Base-by-base conservation (phyloP, 2,329 filamentous ascomycete genomes). In the Curvularia hawaiiensis region DNA sequence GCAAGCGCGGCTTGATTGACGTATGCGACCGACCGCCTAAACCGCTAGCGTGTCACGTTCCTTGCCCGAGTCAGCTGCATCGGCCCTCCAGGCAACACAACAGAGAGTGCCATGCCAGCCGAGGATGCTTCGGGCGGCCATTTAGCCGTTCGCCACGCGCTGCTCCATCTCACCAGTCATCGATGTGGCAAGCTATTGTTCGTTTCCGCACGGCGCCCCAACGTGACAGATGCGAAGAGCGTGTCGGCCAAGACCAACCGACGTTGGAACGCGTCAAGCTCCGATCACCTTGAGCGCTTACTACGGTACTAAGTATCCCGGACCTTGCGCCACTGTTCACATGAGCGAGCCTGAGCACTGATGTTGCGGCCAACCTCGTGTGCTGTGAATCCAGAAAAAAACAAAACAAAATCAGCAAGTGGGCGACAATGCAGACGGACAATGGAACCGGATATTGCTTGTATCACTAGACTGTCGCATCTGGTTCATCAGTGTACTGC, bases 401-500 rank as follows among this genome's bases (percentile, higher is more conserved):
- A n/a, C n/a, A n/a, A n/a, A 38, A 35, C 12, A 35, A 38, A 38
- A 7, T 6, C 16, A 38, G 16, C 16, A 38, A 38, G 35, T 18
- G 3, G 7, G 35, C 16, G 18, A 18, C 16, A 38, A 18, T 18
- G 14, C 35, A 33, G 24, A 20, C 33, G 28, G 24, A 20, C 28
- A 20, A 31, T 12, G 18, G 31, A n/a, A 44, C 5, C 44, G 43
- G 4, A 20, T 11, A 31, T 12, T 12, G 22, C 16, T 40, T 28
- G 24, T 16, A 24, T 8, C 51, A 12, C 63, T 56, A 73, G 14
- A 70, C 65, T 20, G 39, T 54, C 12, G 62, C 64, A 31, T 62
- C 65, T 30, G 68, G 64, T n/a, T 75, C 65, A 47, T 75, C 74
- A 4, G 57, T 67, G 51, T 76, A 76, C 35, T 62, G 58, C 20